Evolutionary conservation across 495 filamentous ascomycete genomes (phyloP).

Genomic region (Cetradonia linearis): DNA sequence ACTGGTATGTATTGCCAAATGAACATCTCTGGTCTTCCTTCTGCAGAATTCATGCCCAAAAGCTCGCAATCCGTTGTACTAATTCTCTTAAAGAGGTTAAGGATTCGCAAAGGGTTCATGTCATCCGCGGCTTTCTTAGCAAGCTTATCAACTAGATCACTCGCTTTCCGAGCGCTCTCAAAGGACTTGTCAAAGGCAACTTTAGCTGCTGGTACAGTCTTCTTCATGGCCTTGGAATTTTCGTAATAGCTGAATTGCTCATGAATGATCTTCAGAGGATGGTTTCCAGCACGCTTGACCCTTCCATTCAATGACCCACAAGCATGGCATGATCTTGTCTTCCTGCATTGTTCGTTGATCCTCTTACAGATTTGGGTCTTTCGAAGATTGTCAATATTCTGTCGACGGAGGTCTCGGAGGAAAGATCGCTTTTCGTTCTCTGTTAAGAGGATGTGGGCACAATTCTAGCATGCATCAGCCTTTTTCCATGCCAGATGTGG

Average conservation of each 20-base stretch:
- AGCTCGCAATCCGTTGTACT: conserved; percentile 81
- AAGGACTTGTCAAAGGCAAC: conserved; percentile 77
- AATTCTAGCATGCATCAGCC: conserved; percentile 40
- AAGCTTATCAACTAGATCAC: conserved; percentile 80
- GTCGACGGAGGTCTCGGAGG: conserved; percentile 66
- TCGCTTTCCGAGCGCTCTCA: conserved; percentile 56
- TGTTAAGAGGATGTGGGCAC: conserved; percentile 64
- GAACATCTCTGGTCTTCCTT: conserved; percentile 92
- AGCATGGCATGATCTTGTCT: conserved; percentile 62
- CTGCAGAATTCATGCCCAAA: conserved; percentile 72
- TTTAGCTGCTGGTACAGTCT: conserved; percentile 68
- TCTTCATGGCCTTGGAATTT: conserved; percentile 72
- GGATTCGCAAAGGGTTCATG: conserved; percentile 75
- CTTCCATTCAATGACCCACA: conserved; percentile 76
- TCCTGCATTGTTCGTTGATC: conserved; percentile 79
- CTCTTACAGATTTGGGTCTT: conserved; percentile 70
- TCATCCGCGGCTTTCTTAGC: conserved; percentile 87
- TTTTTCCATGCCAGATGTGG: not conserved
- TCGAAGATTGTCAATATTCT: conserved; percentile 76
- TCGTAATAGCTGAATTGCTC: conserved; percentile 84
- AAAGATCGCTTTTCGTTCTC: conserved; percentile 63
- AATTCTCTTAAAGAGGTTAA: conserved; percentile 85
- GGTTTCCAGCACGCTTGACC: conserved; percentile 69
- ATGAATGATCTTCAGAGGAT: conserved; percentile 83
- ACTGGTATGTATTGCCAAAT: conserved; percentile 95